phyloP scores from a whole-genome alignment of 176 grass and related monocot genomes.

The Eleusine coracana region DNA sequence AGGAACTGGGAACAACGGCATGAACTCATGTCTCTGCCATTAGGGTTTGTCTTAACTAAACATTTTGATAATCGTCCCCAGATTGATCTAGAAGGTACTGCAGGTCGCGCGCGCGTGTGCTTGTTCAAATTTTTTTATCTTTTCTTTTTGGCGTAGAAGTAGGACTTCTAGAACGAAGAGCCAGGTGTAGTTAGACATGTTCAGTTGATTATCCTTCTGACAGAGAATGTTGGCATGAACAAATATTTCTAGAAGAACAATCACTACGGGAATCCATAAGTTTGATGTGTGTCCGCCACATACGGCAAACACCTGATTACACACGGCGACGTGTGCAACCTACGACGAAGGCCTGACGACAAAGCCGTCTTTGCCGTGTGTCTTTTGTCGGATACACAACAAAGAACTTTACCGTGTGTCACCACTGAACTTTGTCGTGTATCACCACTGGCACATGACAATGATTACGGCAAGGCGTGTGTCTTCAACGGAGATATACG shows the following conservation, averaged over 20 bases:
- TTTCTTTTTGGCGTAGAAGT: neutral
- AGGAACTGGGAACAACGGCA: neutral
- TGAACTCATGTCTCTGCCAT: neutral
- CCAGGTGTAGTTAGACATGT: neutral
- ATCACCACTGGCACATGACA: too few relatives aligned
- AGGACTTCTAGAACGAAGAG: slow-evolving; percentile 14
- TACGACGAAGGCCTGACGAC: too few relatives aligned
- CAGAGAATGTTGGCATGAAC: neutral
- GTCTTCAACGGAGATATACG: too few relatives aligned
- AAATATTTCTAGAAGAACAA: neutral
- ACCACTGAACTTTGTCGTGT: too few relatives aligned
- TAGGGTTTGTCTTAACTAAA: neutral
- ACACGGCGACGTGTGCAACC: too few relatives aligned
- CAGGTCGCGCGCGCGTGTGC: neutral
- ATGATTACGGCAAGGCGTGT: too few relatives aligned
- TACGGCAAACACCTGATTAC: too few relatives aligned
- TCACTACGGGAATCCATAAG: neutral
- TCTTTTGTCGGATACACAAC: too few relatives aligned
- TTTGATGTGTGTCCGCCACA: too few relatives aligned
- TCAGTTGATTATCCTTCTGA: slow-evolving; percentile 28
- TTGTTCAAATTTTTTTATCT: neutral
- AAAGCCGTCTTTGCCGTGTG: too few relatives aligned
- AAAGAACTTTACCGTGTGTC: too few relatives aligned
- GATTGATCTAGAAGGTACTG: neutral
- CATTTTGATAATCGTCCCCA: neutral